Percentiles rank a stretch among this genome's conserved stretches.
Conservation (phyloP, 2,329 filamentous ascomycete genomes). For the Fusarium udum region DNA sequence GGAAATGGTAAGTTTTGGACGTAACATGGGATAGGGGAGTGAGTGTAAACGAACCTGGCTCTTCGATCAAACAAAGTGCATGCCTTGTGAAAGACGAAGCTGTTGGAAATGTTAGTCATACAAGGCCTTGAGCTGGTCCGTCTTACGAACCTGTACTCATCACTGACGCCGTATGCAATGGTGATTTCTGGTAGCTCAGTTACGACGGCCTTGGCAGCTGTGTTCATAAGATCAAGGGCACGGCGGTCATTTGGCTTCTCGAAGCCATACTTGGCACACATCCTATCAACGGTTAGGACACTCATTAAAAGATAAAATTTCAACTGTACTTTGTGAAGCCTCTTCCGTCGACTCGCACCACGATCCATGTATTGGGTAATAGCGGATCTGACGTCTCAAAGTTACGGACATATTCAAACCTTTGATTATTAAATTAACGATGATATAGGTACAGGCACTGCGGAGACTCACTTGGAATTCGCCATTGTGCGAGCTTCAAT, state of each 20-base stretch:
- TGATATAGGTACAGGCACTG: not conserved
- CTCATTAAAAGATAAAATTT: not conserved
- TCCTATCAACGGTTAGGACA: conserved; percentile 58
- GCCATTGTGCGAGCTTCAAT: conserved; percentile 54
- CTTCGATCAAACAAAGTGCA: conserved; percentile 87
- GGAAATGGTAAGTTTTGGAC: conserved; percentile 16
- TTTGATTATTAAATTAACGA: conserved; percentile 49
- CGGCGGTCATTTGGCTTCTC: conserved; percentile 91
- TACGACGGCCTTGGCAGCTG: conserved; percentile 85
- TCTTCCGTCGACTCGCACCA: conserved; percentile 91
- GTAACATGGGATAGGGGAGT: not conserved
- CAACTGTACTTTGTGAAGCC: conserved; percentile 86
- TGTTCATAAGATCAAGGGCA: conserved; percentile 94
- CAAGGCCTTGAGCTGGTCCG: too few species aligned
- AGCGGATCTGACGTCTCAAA: conserved; percentile 87
- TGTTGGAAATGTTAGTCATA: conserved; percentile 48
- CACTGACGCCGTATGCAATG: conserved; percentile 91
- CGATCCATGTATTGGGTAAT: conserved; percentile 93
- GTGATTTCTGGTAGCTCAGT: conserved; percentile 84
- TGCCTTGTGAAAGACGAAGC: conserved; percentile 88
- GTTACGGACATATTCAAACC: conserved; percentile 90
- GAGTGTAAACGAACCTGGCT: conserved; percentile 65
- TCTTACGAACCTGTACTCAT: conserved; percentile 78
- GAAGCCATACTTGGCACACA: conserved; percentile 85
- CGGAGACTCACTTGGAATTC: conserved; percentile 61